Conservation (phyloP, 2,329 filamentous ascomycete genomes). For the Epichloe gansuensis region DNA sequence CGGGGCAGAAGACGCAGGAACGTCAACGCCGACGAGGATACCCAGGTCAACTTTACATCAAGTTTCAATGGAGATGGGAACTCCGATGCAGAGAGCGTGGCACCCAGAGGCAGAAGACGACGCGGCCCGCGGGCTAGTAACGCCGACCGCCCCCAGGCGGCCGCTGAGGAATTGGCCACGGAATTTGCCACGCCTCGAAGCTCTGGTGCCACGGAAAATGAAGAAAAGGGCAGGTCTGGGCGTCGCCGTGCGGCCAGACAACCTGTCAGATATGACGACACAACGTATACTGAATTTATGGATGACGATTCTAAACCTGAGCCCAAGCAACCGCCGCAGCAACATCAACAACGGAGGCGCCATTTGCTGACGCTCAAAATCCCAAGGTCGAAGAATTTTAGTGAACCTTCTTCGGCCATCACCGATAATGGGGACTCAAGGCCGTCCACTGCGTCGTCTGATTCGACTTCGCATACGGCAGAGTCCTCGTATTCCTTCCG, state of each 20-base stretch:
- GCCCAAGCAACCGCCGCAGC: slow-evolving; percentile 9
- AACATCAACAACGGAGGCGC: slow-evolving; percentile 13
- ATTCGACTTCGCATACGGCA: slow-evolving; percentile 34
- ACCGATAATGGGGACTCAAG: slow-evolving; percentile 34
- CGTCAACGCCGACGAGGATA: slow-evolving; percentile 17
- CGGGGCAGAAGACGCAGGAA: slow-evolving; percentile 21
- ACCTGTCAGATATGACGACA: slow-evolving; percentile 5
- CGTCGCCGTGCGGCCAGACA: slow-evolving; percentile 8
- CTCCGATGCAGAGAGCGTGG: slow-evolving; percentile 19
- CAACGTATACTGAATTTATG: slow-evolving; percentile 5
- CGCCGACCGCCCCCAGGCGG: slow-evolving; percentile 10
- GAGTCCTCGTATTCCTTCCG: slow-evolving; percentile 42
- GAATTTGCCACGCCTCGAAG: slow-evolving; percentile 12
- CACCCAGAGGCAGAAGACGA: slow-evolving; percentile 19
- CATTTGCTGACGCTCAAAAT: slow-evolving; percentile 28
- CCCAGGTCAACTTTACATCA: slow-evolving; percentile 14
- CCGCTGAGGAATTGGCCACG: slow-evolving; percentile 14
- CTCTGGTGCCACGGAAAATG: slow-evolving; percentile 2
- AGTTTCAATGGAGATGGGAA: slow-evolving; percentile 23
- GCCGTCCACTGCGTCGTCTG: slow-evolving; percentile 41
- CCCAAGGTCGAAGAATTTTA: slow-evolving; percentile 28
- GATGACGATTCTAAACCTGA: slow-evolving; percentile 14
- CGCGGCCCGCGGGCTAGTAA: slow-evolving; percentile 18
- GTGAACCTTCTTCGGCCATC: slow-evolving; percentile 23
- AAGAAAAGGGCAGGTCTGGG: slow-evolving; percentile 7